These are phyloP conservation scores for Posidonia oceanica DNA, from an alignment of 116 monocot genomes.

Conservation along the genomic window DNA sequence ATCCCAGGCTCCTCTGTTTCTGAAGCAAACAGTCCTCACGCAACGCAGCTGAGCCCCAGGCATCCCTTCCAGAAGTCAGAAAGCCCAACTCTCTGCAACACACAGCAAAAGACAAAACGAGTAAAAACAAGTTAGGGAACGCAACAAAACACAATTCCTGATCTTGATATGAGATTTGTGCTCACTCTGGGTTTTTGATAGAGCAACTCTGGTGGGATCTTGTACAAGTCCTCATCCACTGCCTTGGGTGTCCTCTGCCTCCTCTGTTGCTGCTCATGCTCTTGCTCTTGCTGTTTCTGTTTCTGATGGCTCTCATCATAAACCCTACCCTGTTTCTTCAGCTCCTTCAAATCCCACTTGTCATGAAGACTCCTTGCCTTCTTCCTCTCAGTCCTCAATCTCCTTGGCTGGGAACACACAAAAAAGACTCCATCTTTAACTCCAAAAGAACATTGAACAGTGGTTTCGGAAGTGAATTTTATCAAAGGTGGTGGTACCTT, in stretches of 20 bases:
- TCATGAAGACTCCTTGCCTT: not conserved
- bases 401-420: not conserved
- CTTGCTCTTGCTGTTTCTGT: not conserved
- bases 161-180: not conserved
- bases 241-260: constrained; percentile 13
- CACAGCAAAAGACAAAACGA: constrained; percentile 1
- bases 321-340: constrained; percentile 7
- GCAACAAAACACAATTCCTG: not conserved
- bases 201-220: constrained; percentile 25
- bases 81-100: constrained; percentile 15
- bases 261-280: not conserved
- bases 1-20: not conserved
- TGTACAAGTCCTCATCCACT: constrained; percentile 33
- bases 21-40: constrained; percentile 6
- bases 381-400: not conserved
- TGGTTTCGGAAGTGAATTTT: too few relatives aligned
- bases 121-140: not conserved
- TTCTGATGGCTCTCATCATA: constrained; percentile 1
- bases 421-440: not conserved
- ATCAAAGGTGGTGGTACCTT: not conserved
- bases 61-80: constrained; percentile 26
- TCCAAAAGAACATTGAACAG: too few relatives aligned
- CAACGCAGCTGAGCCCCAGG: constrained; percentile 26
- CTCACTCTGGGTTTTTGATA: constrained; percentile 10
- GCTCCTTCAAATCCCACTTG: not conserved